phyloP scores from a whole-genome alignment of 164 flowering plant genomes.

The Magnolia officinalis region DNA sequence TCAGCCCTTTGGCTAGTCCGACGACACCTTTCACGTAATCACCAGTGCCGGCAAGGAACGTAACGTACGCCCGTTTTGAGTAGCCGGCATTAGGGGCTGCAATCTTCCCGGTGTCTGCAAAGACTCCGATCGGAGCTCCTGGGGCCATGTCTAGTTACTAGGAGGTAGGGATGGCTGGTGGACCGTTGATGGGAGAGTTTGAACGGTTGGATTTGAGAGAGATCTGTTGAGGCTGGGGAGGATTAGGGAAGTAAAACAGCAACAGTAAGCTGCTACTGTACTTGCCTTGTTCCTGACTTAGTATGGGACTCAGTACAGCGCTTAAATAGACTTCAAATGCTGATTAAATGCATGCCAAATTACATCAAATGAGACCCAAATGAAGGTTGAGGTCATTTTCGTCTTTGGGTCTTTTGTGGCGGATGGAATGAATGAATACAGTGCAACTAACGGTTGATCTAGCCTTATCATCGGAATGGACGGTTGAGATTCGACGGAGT shows the following conservation, averaged over 20 bases:
- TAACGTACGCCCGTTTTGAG: slow-evolving; percentile 20
- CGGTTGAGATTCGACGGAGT: slow-evolving; percentile 21
- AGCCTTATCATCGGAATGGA: slow-evolving; percentile 24
- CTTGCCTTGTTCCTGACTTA: slow-evolving; percentile 31
- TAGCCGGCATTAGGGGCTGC: slow-evolving; percentile 9
- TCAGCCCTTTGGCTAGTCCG: slow-evolving; percentile 21
- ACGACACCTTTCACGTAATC: slow-evolving; percentile 26
- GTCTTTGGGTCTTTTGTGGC: slow-evolving; percentile 4
- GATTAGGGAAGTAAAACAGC: slow-evolving; percentile 21
- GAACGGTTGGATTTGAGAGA: not conserved
- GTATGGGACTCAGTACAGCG: not conserved
- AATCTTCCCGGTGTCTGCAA: slow-evolving; percentile 26
- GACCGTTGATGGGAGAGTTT: not conserved
- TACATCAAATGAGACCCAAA: slow-evolving; percentile 20
- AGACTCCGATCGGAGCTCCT: slow-evolving; percentile 24
- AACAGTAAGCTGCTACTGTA: slow-evolving; percentile 19
- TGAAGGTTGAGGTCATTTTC: slow-evolving; percentile 13
- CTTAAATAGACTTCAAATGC: slow-evolving; percentile 39
- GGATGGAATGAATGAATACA: slow-evolving; percentile 18
- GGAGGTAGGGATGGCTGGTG: not conserved
- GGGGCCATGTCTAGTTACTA: slow-evolving; percentile 35
- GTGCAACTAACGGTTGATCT: slow-evolving; percentile 10
- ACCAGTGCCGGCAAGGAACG: slow-evolving; percentile 22
- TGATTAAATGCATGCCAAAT: slow-evolving; percentile 24
- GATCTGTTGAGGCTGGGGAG: not conserved